Evolutionary conservation across 352 stramenopile genomes (phyloP).

Genomic region (Synura sp.): DNA sequence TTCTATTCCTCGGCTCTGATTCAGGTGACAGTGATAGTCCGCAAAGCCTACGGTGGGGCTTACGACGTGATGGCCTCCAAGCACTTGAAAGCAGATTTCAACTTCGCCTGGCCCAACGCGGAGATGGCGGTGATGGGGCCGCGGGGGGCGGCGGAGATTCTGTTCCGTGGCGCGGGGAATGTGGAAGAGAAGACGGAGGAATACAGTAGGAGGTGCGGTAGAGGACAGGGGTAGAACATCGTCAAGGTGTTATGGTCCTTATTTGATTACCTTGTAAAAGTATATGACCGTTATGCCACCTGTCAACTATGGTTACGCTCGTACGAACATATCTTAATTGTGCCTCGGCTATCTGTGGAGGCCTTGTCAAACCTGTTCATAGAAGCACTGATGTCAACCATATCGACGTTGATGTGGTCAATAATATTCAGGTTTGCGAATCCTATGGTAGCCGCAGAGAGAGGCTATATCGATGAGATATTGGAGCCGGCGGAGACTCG

Average conservation of each 20-base stretch:
- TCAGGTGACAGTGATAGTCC: conserved; percentile 96
- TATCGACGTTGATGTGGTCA: too few relatives aligned
- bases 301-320: too few relatives aligned
- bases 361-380: too few relatives aligned
- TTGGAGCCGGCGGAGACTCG: conserved; percentile 90
- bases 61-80: conserved; percentile 99
- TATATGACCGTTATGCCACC: too few relatives aligned
- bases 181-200: conserved; percentile 89
- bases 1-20: too few relatives aligned
- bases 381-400: too few relatives aligned
- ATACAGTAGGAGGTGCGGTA: conserved; percentile 69
- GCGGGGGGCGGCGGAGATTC: conserved; percentile 95
- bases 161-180: conserved; percentile 83
- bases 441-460: conserved; percentile 88
- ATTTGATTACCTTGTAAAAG: too few relatives aligned
- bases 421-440: conserved; percentile 87
- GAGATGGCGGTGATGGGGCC: conserved; percentile 84
- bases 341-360: too few relatives aligned
- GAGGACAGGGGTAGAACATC: too few relatives aligned
- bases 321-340: too few relatives aligned
- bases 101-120: conserved; percentile 84
- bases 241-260: too few relatives aligned
- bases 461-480: conserved; percentile 96
- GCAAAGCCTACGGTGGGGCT: conserved; percentile 95
- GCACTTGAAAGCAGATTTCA: conserved; percentile 92